These are phyloP conservation scores for Dispira simplex DNA, from an alignment of 192 early-diverging fungal genomes.

Conservation along the genomic window DNA sequence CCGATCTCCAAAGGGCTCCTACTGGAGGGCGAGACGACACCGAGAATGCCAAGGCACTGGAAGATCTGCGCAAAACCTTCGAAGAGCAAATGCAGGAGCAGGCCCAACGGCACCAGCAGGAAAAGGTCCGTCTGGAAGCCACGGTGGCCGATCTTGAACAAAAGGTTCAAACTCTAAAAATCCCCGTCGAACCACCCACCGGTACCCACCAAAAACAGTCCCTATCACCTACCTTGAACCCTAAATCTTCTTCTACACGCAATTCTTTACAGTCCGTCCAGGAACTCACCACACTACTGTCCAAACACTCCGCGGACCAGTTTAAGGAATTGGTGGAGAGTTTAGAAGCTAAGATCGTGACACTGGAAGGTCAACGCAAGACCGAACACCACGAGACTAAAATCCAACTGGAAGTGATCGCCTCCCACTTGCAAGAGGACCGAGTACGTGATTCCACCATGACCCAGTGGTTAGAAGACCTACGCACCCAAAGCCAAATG, in stretches of 20 bases:
- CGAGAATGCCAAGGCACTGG: background rate
- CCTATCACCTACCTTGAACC: background rate
- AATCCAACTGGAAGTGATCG: background rate
- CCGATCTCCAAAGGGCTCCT: background rate
- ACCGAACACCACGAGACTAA: background rate
- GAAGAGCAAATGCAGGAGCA: background rate
- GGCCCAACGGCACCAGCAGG: background rate
- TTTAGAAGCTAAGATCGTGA: background rate
- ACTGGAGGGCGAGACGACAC: background rate
- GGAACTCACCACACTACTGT: background rate
- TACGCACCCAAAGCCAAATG: background rate
- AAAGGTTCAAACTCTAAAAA: background rate
- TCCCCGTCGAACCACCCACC: background rate
- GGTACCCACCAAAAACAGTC: background rate
- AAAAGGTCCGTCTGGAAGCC: background rate
- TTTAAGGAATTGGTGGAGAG: background rate
- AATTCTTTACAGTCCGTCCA: background rate
- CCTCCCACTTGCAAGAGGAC: background rate
- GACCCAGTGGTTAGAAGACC: constrained; percentile 2
- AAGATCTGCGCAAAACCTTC: background rate
- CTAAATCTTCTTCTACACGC: background rate
- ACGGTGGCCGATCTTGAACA: background rate
- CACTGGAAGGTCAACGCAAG: background rate
- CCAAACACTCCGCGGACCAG: background rate
- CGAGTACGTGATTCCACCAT: constrained; percentile 4